Conservation (phyloP, 2,329 filamentous ascomycete genomes). For the Talaromyces rugulosus region DNA sequence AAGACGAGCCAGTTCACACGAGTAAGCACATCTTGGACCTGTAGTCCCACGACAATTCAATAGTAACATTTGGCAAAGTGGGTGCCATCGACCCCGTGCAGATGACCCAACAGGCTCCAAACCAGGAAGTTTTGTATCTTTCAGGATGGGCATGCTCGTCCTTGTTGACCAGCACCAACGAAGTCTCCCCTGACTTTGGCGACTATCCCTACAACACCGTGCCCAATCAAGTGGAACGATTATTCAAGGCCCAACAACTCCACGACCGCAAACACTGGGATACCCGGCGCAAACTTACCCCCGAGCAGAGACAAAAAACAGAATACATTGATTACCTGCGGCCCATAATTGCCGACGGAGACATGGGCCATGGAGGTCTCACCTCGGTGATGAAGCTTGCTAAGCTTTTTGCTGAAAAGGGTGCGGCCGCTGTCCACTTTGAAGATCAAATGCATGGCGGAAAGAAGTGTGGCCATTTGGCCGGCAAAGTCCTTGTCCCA, state of each 20-base stretch:
- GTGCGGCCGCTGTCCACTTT: constrained; percentile 92
- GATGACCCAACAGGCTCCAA: constrained; percentile 96
- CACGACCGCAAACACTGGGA: constrained; percentile 97
- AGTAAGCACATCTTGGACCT: constrained; percentile 51
- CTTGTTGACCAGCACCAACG: constrained; percentile 87
- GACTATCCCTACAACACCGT: constrained; percentile 99
- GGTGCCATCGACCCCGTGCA: constrained; percentile 98
- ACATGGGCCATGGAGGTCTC: constrained; percentile 90
- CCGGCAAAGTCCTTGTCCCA: constrained; percentile 92
- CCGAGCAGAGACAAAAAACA: constrained; percentile 67
- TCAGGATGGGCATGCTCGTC: constrained; percentile 98
- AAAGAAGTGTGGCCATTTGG: constrained; percentile 96
- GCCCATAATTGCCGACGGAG: constrained; percentile 92
- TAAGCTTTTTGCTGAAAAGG: constrained; percentile 96
- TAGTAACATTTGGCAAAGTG: constrained; percentile 52
- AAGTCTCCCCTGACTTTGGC: constrained; percentile 95
- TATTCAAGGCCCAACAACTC: constrained; percentile 94
- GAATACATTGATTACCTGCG: constrained; percentile 90
- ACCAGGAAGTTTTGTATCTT: constrained; percentile 94
- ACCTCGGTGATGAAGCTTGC: constrained; percentile 92
- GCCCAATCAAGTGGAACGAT: constrained; percentile 91
- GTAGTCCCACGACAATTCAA: not conserved
- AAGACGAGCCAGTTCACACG: constrained; percentile 87
- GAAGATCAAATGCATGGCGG: constrained; percentile 97
- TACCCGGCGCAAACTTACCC: constrained; percentile 68